Percentiles rank a stretch among this genome's conserved stretches.
Evolutionary conservation across 345 rosid species (phyloP).

Genomic region (Salix brachista): DNA sequence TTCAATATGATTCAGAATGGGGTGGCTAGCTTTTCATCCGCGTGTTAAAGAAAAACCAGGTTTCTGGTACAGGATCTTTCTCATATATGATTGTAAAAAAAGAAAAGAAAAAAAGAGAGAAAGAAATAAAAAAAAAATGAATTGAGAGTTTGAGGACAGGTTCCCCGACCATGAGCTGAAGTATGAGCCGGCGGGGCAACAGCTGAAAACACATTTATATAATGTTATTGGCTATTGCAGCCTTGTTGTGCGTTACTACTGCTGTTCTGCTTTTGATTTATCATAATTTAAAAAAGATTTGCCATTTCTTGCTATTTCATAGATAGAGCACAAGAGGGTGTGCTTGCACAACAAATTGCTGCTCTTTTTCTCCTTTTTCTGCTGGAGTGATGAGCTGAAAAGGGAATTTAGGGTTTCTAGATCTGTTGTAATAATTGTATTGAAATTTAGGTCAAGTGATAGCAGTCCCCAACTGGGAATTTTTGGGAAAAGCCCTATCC

Average conservation of each 20-base stretch:
- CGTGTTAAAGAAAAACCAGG: conserved; percentile 11
- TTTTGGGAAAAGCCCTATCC: too few species aligned
- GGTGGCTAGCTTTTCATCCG: conserved; percentile 13
- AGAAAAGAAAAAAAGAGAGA: neutral
- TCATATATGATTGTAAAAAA: conserved; percentile 23
- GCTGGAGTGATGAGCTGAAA: neutral
- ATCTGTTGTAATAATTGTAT: too few species aligned
- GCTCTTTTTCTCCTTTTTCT: neutral
- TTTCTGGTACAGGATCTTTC: conserved; percentile 16
- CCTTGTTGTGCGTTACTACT: conserved; percentile 23
- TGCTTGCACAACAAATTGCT: neutral
- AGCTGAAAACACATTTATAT: conserved; percentile 13
- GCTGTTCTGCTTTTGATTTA: neutral
- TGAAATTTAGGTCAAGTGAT: too few species aligned
- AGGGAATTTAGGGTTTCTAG: neutral
- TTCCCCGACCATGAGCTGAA: conserved; percentile 13
- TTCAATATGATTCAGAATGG: conserved; percentile 8
- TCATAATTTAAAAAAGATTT: neutral
- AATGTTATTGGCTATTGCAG: conserved; percentile 14
- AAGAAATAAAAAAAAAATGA: neutral
- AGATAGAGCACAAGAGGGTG: neutral
- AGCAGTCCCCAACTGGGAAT: too few species aligned
- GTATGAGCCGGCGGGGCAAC: conserved; percentile 19
- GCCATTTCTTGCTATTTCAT: neutral
- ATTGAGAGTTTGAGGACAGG: conserved; percentile 17